Conservation (phyloP, 345 rosid genomes). For the Eutrema yunnanense region DNA sequence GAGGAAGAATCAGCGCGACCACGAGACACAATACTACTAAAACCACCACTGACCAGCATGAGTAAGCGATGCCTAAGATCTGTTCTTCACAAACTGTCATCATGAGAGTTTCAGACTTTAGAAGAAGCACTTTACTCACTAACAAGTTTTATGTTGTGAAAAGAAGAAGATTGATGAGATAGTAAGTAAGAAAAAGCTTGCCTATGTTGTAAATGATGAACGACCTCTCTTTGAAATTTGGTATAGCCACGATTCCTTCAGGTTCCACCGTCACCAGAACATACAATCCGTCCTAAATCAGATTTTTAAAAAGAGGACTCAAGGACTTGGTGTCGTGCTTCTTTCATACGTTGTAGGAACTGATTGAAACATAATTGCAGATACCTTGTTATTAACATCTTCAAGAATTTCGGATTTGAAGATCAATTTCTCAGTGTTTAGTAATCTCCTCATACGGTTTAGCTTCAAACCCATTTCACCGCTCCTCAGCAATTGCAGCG, state of each 20-base stretch:
- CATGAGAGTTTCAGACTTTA: not conserved
- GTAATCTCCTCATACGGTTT: constrained; percentile 40
- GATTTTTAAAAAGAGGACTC: not conserved
- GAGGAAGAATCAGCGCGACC: constrained; percentile 45
- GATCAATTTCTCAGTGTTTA: constrained; percentile 58
- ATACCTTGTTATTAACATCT: constrained; percentile 39
- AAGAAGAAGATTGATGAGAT: not conserved
- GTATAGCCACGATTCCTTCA: constrained; percentile 76
- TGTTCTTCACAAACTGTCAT: constrained; percentile 77
- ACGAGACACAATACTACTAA: constrained; percentile 56
- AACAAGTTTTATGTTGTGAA: not conserved
- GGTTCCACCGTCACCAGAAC: constrained; percentile 73
- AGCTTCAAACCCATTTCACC: constrained; percentile 33
- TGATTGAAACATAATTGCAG: not conserved
- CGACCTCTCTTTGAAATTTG: constrained; percentile 43
- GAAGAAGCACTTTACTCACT: not conserved
- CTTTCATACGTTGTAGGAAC: not conserved
- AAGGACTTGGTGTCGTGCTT: not conserved
- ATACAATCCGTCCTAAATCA: constrained; percentile 44
- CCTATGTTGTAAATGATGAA: constrained; percentile 71
- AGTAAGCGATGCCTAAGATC: constrained; percentile 58
- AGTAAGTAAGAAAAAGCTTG: constrained; percentile 14
- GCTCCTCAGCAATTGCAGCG: constrained; percentile 46
- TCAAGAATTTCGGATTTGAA: constrained; percentile 43
- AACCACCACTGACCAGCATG: constrained; percentile 64